Percentiles rank a stretch among this genome's conserved stretches.
Conservation (phyloP, 257 asterid species). For the Ilex aquifolium region DNA sequence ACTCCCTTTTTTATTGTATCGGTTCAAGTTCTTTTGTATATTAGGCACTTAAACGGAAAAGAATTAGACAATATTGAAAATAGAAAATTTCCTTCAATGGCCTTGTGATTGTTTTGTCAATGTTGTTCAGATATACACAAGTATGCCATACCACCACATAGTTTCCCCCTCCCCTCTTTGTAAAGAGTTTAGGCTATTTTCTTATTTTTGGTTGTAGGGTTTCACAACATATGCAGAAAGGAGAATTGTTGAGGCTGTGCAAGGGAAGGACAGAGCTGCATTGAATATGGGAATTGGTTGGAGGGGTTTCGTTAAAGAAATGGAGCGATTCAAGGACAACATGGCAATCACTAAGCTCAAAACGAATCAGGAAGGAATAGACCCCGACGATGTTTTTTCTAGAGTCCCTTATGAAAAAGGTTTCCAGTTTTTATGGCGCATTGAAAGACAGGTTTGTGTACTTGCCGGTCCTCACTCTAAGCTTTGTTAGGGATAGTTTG, state of each 20-base stretch:
- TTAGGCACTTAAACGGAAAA: too few relatives aligned
- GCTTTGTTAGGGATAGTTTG: not conserved
- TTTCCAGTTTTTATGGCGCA: conserved; percentile 87
- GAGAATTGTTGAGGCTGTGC: conserved; percentile 89
- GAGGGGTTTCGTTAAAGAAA: conserved; percentile 65
- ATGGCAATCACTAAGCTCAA: conserved; percentile 82
- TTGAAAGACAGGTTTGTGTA: conserved; percentile 74
- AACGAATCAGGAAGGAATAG: conserved; percentile 83
- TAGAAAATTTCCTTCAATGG: too few relatives aligned
- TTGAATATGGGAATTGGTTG: conserved; percentile 83
- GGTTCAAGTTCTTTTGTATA: too few relatives aligned
- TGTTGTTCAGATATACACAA: too few relatives aligned
- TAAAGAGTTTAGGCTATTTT: conserved; percentile 3
- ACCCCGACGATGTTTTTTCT: conserved; percentile 84
- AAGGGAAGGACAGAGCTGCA: conserved; percentile 75
- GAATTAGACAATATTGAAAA: too few relatives aligned
- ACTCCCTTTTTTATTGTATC: too few relatives aligned
- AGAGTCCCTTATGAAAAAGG: conserved; percentile 90
- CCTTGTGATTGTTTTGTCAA: too few relatives aligned
- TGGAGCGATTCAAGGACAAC: conserved; percentile 83
- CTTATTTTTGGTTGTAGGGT: conserved; percentile 48
- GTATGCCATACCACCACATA: too few relatives aligned
- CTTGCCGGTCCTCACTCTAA: not conserved
- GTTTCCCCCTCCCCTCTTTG: not conserved
- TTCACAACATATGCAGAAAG: conserved; percentile 92